These are phyloP conservation scores for Talaromyces adpressus DNA, from an alignment of 495 filamentous ascomycete genomes.

Conservation along the genomic window DNA sequence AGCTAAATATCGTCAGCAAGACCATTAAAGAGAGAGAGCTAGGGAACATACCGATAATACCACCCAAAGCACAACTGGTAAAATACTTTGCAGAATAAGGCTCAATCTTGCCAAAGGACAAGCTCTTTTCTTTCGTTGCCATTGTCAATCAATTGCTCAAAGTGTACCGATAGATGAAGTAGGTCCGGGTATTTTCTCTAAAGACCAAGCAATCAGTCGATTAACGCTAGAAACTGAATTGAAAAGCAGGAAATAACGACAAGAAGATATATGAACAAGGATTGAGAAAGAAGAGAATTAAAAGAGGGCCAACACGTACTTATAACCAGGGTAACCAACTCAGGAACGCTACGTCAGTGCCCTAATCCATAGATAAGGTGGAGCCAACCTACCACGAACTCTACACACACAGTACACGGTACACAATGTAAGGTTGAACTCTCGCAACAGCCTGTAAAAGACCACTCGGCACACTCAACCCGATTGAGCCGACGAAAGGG, in stretches of 20 bases:
- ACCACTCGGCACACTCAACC: neutral
- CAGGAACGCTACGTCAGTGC: neutral
- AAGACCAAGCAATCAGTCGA: neutral
- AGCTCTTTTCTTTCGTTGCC: slow-evolving; percentile 30
- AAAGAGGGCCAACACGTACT: neutral
- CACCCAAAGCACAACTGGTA: slow-evolving; percentile 55
- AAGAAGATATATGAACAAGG: neutral
- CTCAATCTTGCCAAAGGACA: slow-evolving; percentile 53
- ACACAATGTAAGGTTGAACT: neutral
- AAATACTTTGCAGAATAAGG: slow-evolving; percentile 63
- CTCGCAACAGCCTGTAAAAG: neutral
- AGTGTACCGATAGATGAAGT: too few species aligned
- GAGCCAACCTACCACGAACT: neutral
- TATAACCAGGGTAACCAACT: neutral
- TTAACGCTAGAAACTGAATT: neutral
- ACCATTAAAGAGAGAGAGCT: neutral
- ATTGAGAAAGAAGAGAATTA: neutral
- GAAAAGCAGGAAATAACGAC: neutral
- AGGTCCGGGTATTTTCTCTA: neutral
- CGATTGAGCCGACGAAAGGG: neutral
- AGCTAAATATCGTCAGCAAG: slow-evolving; percentile 26
- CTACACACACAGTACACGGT: too few species aligned
- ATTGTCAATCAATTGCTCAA: slow-evolving; percentile 12
- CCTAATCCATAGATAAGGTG: neutral
- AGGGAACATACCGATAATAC: slow-evolving; percentile 49